A percentile compares a stretch with the other conserved stretches of the same genome.
Evolutionary conservation across 1,284 basidiomycete species (phyloP).

Genomic region (Ustilago sp.): DNA sequence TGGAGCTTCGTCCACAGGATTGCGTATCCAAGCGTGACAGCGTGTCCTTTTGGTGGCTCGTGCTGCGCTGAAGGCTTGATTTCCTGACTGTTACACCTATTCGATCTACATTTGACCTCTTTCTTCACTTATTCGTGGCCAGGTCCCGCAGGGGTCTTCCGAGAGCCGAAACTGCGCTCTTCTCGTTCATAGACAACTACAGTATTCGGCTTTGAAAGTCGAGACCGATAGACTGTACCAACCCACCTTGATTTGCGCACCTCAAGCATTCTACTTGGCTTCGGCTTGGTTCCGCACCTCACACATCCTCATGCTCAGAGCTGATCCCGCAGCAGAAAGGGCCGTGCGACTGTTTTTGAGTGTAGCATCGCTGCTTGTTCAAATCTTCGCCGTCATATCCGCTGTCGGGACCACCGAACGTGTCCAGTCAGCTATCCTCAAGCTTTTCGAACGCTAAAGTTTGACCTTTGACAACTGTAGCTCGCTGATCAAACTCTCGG

Average conservation of each 20-base stretch:
- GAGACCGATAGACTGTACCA: not conserved
- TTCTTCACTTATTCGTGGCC: not conserved
- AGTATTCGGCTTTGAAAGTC: constrained; percentile 7
- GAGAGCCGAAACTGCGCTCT: constrained; percentile 7
- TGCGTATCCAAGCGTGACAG: constrained; percentile 23
- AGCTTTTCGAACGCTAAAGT: not conserved
- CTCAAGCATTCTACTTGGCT: not conserved
- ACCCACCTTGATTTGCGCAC: not conserved
- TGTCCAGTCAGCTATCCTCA: not conserved
- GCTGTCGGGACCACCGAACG: not conserved
- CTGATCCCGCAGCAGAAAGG: not conserved
- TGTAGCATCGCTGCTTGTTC: not conserved
- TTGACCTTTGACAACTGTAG: not conserved
- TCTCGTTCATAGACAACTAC: not conserved
- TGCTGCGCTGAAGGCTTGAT: constrained; percentile 15
- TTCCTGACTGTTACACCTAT: not conserved
- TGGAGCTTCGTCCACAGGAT: not conserved
- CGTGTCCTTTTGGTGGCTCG: constrained; percentile 17
- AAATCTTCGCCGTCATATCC: not conserved
- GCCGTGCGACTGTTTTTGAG: not conserved
- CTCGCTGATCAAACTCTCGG: not conserved
- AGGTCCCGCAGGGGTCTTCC: constrained; percentile 9
- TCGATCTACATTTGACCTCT: too few species aligned
- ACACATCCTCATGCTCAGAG: not conserved
- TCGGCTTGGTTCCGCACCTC: constrained; percentile 1